These are phyloP conservation scores for Anthracocystis panici-leucophaei DNA, from an alignment of 1,284 basidiomycete genomes.

Conservation along the genomic window DNA sequence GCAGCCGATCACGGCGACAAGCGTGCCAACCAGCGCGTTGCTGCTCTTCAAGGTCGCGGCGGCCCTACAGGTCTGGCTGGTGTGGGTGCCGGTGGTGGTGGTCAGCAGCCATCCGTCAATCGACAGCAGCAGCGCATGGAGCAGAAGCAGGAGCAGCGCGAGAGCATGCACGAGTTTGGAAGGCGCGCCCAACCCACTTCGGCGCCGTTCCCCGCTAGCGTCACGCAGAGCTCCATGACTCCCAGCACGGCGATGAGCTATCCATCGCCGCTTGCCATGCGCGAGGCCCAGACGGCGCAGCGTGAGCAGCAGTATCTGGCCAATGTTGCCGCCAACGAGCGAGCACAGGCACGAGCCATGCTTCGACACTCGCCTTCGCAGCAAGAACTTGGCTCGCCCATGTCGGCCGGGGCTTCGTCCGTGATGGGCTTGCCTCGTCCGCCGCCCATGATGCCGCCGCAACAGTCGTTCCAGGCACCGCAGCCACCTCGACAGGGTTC, in stretches of 20 bases:
- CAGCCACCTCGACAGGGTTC: slow-evolving; percentile 14
- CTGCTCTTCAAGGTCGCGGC: slow-evolving; percentile 50
- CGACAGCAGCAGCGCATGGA: slow-evolving; percentile 47
- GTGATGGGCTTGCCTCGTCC: slow-evolving; percentile 36
- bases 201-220: slow-evolving; percentile 62
- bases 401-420: slow-evolving; percentile 16
- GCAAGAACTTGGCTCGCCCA: slow-evolving; percentile 26
- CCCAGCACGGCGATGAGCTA: slow-evolving; percentile 55
- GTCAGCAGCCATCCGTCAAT: slow-evolving; percentile 16
- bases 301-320: slow-evolving; percentile 60
- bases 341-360: slow-evolving; percentile 45
- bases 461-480: slow-evolving; percentile 5
- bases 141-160: slow-evolving; percentile 47
- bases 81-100: slow-evolving; percentile 21
- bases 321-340: slow-evolving; percentile 56
- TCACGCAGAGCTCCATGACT: slow-evolving; percentile 49
- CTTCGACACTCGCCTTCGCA: slow-evolving; percentile 40
- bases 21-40: slow-evolving; percentile 86
- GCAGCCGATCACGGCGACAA: slow-evolving; percentile 96
- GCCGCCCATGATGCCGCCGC: slow-evolving; percentile 20
- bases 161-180: slow-evolving; percentile 50
- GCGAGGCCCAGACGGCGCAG: slow-evolving; percentile 62
- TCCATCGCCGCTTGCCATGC: slow-evolving; percentile 64
- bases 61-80: slow-evolving; percentile 40
- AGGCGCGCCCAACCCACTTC: slow-evolving; percentile 61